Evolutionary conservation across 495 filamentous ascomycete species (phyloP).

Genomic region (Trichoderma orchidacearum): DNA sequence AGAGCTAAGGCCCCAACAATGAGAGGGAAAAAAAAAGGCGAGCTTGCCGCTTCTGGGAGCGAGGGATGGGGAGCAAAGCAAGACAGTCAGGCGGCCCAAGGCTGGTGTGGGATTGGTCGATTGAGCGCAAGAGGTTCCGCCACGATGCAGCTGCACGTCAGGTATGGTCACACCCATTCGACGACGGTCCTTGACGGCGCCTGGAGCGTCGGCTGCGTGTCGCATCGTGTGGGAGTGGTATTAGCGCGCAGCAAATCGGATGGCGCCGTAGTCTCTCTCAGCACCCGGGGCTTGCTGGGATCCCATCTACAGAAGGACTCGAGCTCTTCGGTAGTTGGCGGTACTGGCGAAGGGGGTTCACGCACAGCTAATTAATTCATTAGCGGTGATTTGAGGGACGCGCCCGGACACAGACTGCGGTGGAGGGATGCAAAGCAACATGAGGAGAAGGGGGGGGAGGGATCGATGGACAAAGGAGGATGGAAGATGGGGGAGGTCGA

Average conservation of each 20-base stretch:
- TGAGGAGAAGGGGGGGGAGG: neutral
- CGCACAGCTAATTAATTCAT: neutral
- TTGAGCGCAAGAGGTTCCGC: neutral
- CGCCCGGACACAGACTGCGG: neutral
- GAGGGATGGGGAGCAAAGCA: neutral
- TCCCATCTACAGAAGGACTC: neutral
- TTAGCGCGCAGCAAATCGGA: conserved; percentile 1
- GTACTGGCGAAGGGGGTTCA: neutral
- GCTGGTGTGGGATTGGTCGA: neutral
- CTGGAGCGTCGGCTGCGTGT: conserved; percentile 1
- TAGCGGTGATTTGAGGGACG: neutral
- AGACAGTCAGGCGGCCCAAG: neutral
- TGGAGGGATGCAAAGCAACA: neutral
- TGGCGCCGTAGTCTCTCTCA: neutral
- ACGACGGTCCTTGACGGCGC: neutral
- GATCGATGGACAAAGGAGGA: neutral
- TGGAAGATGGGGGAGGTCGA: neutral
- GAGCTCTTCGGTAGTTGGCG: neutral
- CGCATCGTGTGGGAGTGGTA: neutral
- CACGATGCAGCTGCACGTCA: conserved; percentile 1
- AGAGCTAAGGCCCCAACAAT: neutral
- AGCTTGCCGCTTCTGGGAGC: neutral
- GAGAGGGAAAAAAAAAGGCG: neutral
- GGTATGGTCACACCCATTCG: neutral
- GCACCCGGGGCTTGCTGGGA: neutral